A percentile compares a stretch with the other conserved stretches of the same genome.
Conservation (phyloP, 176 grass and related monocot genomes). For the Otatea glauca region DNA sequence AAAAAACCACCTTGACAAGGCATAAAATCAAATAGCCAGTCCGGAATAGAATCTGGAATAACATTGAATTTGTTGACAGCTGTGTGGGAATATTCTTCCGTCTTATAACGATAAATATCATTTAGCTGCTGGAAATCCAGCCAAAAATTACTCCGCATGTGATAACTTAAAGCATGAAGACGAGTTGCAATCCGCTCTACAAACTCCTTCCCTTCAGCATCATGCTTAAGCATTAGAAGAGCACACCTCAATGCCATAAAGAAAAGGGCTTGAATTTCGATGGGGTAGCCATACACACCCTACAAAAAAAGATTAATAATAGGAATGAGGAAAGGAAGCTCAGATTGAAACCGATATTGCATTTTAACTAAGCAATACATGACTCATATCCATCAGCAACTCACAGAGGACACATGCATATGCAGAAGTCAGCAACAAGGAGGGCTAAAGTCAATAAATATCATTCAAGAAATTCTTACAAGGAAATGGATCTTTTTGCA, state of each 20-base stretch:
- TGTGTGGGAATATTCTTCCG: constrained; percentile 82
- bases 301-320: constrained; percentile 38
- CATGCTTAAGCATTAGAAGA: constrained; percentile 68
- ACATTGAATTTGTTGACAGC: constrained; percentile 88
- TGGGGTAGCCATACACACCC: constrained; percentile 79
- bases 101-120: constrained; percentile 83
- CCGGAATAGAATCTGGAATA: constrained; percentile 77
- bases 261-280: constrained; percentile 85
- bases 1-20: constrained; percentile 77
- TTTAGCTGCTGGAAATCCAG: constrained; percentile 84
- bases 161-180: constrained; percentile 81
- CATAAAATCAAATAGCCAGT: constrained; percentile 87
- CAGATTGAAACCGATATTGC: not conserved
- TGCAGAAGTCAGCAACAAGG: constrained; percentile 13
- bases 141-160: constrained; percentile 88
- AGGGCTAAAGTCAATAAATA: not conserved
- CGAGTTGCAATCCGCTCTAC: constrained; percentile 68
- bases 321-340: constrained; percentile 22
- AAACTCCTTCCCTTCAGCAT: constrained; percentile 72
- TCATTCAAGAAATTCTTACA: constrained; percentile 12
- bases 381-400: not conserved
- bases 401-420: constrained; percentile 2
- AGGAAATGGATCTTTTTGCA: constrained; percentile 1
- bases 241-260: constrained; percentile 78
- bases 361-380: constrained; percentile 5